A percentile compares a stretch with the other conserved stretches of the same genome.
These are phyloP conservation scores for Sphagnurus paluster DNA, from an alignment of 1,284 basidiomycete species.

Conservation along the genomic window DNA sequence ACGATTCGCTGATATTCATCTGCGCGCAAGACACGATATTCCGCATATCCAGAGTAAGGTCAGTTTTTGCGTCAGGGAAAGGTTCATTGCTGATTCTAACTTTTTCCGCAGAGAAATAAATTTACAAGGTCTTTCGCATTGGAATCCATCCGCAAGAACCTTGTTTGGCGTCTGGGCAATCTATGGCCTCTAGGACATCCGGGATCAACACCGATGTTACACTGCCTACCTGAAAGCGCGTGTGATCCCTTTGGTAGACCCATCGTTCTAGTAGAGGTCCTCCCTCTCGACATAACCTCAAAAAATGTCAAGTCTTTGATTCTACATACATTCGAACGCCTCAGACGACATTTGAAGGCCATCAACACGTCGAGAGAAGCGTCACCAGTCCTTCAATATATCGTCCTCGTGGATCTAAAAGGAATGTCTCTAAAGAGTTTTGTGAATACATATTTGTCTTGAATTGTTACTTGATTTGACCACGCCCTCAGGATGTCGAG, in stretches of 20 bases:
- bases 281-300: conserved; percentile 34
- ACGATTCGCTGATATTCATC: conserved; percentile 5
- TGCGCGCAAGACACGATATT: conserved; percentile 55
- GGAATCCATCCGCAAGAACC: conserved; percentile 53
- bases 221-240: conserved; percentile 51
- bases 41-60: conserved; percentile 60
- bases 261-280: conserved; percentile 50
- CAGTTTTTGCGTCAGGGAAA: conserved; percentile 9
- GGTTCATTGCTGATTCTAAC: conserved; percentile 17
- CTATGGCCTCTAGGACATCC: conserved; percentile 40
- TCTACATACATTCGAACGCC: conserved; percentile 51
- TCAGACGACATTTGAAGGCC: conserved; percentile 51
- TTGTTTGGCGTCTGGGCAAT: conserved; percentile 58
- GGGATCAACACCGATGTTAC: conserved; percentile 35
- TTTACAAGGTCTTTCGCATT: conserved; percentile 66
- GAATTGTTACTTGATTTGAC: conserved; percentile 12
- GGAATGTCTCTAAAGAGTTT: conserved; percentile 56
- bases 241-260: conserved; percentile 65
- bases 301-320: conserved; percentile 42
- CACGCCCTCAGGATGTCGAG: conserved; percentile 52
- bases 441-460: conserved; percentile 42
- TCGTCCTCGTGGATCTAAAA: conserved; percentile 68
- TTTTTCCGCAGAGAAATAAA: conserved; percentile 57
- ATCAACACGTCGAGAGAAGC: conserved; percentile 35
- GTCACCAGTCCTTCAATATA: conserved; percentile 58